phyloP scores from a whole-genome alignment of 176 grass and related monocot species.

The Cenchrus fungigraminus region DNA sequence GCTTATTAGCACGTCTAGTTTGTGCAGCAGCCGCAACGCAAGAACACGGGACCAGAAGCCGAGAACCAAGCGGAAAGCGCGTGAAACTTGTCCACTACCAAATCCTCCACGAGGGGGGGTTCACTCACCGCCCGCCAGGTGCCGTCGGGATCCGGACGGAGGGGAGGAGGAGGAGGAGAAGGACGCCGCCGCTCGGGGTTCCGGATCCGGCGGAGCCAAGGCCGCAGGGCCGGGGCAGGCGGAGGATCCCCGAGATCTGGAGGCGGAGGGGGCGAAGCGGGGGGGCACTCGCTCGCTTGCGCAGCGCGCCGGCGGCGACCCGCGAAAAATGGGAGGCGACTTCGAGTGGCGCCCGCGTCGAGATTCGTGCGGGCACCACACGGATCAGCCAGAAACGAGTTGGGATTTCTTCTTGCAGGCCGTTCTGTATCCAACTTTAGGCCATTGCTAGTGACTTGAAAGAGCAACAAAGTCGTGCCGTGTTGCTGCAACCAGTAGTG shows the following conservation, averaged over 20 bases:
- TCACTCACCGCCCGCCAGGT: slow-evolving; percentile 13
- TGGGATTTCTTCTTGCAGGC: background rate
- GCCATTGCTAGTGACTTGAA: no score
- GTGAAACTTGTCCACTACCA: background rate
- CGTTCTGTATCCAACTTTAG: background rate
- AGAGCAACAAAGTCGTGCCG: background rate
- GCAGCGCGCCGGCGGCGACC: slow-evolving; percentile 37
- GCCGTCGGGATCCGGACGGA: background rate
- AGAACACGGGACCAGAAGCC: background rate
- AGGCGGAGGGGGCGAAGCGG: background rate
- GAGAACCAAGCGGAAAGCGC: background rate
- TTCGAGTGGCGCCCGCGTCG: slow-evolving; percentile 3
- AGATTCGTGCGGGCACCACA: background rate
- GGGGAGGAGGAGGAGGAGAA: no score
- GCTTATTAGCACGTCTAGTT: background rate
- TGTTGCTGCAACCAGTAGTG: background rate
- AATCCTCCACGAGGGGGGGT: background rate
- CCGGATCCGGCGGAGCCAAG: slow-evolving; percentile 15
- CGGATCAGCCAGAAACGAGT: background rate
- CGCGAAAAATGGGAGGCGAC: slow-evolving; percentile 19
- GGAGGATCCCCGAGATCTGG: slow-evolving; percentile 37
- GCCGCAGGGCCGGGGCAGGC: background rate
- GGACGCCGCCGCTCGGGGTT: background rate
- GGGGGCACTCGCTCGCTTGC: background rate
- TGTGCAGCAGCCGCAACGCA: background rate